Evolutionary conservation across 495 filamentous ascomycete genomes (phyloP).

Genomic region (Penicillium pancosmium): DNA sequence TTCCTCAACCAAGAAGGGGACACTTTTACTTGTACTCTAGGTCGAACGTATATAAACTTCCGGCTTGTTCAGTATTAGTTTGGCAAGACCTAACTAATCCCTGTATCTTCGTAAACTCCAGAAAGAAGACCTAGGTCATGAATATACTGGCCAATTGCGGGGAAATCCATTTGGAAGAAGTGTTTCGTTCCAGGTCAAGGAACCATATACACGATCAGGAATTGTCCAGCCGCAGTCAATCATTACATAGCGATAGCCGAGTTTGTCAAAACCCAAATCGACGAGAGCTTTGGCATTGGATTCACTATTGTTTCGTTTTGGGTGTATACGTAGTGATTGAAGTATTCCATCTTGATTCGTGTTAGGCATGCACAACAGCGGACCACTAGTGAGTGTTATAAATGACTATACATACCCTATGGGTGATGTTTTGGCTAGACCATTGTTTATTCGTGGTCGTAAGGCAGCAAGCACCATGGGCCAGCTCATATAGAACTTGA

Average conservation of each 20-base stretch:
- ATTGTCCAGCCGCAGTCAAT: conserved; percentile 60
- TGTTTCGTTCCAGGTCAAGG: conserved; percentile 56
- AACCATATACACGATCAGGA: conserved; percentile 44
- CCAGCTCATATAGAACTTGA: too few species aligned
- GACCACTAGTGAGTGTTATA: not conserved
- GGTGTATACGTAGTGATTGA: conserved; percentile 55
- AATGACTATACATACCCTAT: conserved; percentile 31
- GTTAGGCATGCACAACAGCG: not conserved
- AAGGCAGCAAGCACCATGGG: conserved; percentile 7
- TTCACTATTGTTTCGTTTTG: conserved; percentile 52
- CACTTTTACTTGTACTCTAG: too few species aligned
- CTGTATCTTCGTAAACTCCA: conserved; percentile 58
- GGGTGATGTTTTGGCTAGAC: conserved; percentile 32
- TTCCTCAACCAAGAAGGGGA: too few species aligned
- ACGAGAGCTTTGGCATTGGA: conserved; percentile 58
- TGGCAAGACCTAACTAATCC: conserved; percentile 38
- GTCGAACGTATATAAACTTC: conserved; percentile 31
- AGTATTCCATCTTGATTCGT: conserved; percentile 53
- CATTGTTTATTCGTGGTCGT: conserved; percentile 26
- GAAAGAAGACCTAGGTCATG: conserved; percentile 54
- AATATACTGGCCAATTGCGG: conserved; percentile 50
- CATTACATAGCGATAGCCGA: conserved; percentile 58
- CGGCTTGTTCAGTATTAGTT: conserved; percentile 27
- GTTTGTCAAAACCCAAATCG: conserved; percentile 50
- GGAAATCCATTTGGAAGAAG: conserved; percentile 54